Base-by-base conservation (phyloP, 768 basidiomycete genomes). In the Mrakia gelida region DNA sequence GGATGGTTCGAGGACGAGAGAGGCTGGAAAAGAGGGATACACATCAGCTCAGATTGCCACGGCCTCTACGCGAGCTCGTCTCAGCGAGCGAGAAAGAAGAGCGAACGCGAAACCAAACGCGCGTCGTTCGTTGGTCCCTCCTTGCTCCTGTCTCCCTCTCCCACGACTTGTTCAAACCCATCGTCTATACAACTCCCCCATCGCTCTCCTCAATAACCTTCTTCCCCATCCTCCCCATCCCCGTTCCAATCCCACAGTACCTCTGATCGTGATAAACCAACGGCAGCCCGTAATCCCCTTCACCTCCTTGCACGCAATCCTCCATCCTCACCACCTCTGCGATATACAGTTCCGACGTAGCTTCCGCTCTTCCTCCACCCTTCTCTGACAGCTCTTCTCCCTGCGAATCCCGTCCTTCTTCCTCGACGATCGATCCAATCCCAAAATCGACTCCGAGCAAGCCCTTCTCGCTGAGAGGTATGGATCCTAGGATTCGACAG, bases 301-400 rank as follows among this genome's bases (percentile, higher is more conserved):
- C 61, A 18, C 28, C 56, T 49, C 30, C 26, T 15, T 15, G 23
- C 13, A n/a, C 54, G 30, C 56, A 45, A 34, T 79, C 74, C 79
- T 88, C 86, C 62, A 94, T 90, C 38, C 89, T 85, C 43, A 89
- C 84, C 16, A 95, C 93, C n/a, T 87, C 86, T 21, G 92, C 93
- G 79, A 95, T 89, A 84, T 93, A 94, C 61, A 95, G 84, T 86
- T 94, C 82, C 72, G 81, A 81, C 45, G 91, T 56, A 90, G 91
- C 81, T 82, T 86, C 59, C 67, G 73, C 65, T 54, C 41, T 56
- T 34, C 79, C 78, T 26, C 52, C 71, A 56, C 28, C 45, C 23
- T 45, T 63, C 59, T 32, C 32, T 13, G 45, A 45, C 45, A 10
- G 49, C 13, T 21, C 16, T 7, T 52, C 16, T 13, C 18, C 49